A percentile compares a stretch with the other conserved stretches of the same genome.
Conservation (phyloP, 108 stramenopile species). For the Fistulifera pelliculosa region DNA sequence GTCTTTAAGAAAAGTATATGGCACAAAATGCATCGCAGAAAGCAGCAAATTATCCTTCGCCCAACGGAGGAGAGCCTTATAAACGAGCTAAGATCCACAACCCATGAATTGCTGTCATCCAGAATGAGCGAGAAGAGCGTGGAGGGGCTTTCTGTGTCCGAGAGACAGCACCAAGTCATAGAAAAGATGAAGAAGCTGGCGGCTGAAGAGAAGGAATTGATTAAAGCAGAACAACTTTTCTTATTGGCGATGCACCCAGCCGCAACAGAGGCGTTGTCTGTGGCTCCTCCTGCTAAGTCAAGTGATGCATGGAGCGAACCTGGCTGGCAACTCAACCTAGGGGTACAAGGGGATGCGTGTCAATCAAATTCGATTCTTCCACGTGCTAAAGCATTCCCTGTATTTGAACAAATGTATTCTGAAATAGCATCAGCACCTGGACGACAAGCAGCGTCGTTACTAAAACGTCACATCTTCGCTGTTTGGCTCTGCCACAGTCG, state of each 20-base stretch:
- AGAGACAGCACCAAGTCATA: neutral
- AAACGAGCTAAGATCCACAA: conserved; percentile 11
- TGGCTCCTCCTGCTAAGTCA: conserved; percentile 17
- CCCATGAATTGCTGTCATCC: neutral
- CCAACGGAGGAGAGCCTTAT: conserved; percentile 20
- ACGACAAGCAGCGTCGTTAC: conserved; percentile 31
- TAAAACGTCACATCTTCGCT: conserved; percentile 24
- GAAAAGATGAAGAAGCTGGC: neutral
- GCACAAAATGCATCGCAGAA: conserved; percentile 41
- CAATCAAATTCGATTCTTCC: conserved; percentile 22
- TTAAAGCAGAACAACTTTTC: conserved; percentile 35
- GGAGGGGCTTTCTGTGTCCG: neutral
- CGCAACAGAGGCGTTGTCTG: conserved; percentile 1
- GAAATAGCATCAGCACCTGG: conserved; percentile 41
- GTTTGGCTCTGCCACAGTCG: conserved; percentile 25
- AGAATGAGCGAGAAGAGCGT: neutral
- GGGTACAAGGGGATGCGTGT: conserved; percentile 11
- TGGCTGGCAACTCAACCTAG: conserved; percentile 40
- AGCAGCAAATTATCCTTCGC: conserved; percentile 40
- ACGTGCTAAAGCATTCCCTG: conserved; percentile 11
- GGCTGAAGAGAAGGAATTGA: conserved; percentile 11
- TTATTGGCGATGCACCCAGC: conserved; percentile 31
- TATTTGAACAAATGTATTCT: conserved; percentile 25
- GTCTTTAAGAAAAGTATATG: conserved; percentile 33
- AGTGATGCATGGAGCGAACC: conserved; percentile 38